Conservation (phyloP, 352 stramenopile species). For the Phytopythium boreale region DNA sequence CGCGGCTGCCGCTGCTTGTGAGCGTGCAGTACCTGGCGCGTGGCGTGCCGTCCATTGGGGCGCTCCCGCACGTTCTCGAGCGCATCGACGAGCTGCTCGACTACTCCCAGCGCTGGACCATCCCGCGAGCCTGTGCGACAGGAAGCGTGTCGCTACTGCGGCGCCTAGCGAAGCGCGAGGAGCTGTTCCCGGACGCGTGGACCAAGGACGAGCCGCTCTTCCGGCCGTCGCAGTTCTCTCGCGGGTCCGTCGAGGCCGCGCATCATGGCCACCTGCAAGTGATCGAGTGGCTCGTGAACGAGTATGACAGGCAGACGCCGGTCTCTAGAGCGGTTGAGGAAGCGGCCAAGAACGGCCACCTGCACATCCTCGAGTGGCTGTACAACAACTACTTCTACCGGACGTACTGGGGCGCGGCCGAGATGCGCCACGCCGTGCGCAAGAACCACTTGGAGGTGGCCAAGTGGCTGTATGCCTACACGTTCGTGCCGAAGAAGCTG, state of each 20-base stretch:
- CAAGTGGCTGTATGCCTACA: neutral
- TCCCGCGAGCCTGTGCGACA: constrained; percentile 3
- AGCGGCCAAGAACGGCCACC: constrained; percentile 9
- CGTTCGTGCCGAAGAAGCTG: constrained; percentile 2
- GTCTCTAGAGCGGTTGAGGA: constrained; percentile 6
- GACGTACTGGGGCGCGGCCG: constrained; percentile 9
- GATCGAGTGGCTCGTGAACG: constrained; percentile 12
- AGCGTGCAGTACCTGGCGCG: constrained; percentile 20
- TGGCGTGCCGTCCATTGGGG: constrained; percentile 17
- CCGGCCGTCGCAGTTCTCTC: constrained; percentile 7
- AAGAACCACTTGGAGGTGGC: constrained; percentile 6
- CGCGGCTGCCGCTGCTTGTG: constrained; percentile 8
- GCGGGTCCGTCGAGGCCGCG: neutral
- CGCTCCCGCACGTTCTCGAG: constrained; percentile 7
- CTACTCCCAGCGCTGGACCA: constrained; percentile 4
- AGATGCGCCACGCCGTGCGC: constrained; percentile 10
- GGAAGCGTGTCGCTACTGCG: constrained; percentile 15
- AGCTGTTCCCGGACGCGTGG: constrained; percentile 3
- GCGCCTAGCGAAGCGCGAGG: constrained; percentile 15
- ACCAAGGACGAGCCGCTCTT: constrained; percentile 11
- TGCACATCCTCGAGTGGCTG: constrained; percentile 13
- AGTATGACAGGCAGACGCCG: constrained; percentile 3
- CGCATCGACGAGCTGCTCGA: constrained; percentile 6
- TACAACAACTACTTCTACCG: constrained; percentile 4
- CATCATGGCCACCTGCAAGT: constrained; percentile 8